Conservation (phyloP, 805 yeast genomes). For the Candida sakaeoensis region DNA sequence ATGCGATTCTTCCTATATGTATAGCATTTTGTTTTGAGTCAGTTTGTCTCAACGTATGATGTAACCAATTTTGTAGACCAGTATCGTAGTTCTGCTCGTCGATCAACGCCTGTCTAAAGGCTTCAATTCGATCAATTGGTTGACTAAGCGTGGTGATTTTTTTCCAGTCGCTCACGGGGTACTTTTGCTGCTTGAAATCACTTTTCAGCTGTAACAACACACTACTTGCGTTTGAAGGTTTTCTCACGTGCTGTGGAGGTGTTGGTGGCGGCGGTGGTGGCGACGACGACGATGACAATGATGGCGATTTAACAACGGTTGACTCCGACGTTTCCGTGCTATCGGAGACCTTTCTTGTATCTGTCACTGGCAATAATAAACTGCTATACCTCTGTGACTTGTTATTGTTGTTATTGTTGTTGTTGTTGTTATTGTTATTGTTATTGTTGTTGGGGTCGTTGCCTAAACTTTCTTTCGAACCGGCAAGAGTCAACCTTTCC, state of each 20-base stretch:
- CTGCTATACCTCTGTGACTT: constrained; percentile 22
- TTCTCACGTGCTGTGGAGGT: background rate
- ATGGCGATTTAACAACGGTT: background rate
- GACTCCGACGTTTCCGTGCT: background rate
- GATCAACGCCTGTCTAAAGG: constrained; percentile 39
- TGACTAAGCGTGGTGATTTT: constrained; percentile 37
- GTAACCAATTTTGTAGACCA: constrained; percentile 58
- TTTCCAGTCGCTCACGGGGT: constrained; percentile 41
- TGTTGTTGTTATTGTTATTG: too few species aligned
- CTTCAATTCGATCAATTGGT: constrained; percentile 38
- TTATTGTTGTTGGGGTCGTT: background rate
- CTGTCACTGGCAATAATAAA: constrained; percentile 13
- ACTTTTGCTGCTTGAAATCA: constrained; percentile 15
- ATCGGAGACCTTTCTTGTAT: constrained; percentile 1
- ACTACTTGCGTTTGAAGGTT: background rate
- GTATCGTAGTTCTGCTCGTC: constrained; percentile 46
- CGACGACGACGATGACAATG: background rate
- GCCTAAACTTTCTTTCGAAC: constrained; percentile 13
- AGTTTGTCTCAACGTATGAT: constrained; percentile 36
- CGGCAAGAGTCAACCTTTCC: constrained; percentile 26
- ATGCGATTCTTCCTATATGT: constrained; percentile 52
- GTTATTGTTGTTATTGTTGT: too few species aligned
- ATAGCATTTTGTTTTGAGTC: constrained; percentile 30
- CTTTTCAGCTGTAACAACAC: background rate
- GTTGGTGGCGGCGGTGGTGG: background rate